These are phyloP conservation scores for Margaritispora aquatica DNA, from an alignment of 495 filamentous ascomycete genomes.

Conservation along the genomic window DNA sequence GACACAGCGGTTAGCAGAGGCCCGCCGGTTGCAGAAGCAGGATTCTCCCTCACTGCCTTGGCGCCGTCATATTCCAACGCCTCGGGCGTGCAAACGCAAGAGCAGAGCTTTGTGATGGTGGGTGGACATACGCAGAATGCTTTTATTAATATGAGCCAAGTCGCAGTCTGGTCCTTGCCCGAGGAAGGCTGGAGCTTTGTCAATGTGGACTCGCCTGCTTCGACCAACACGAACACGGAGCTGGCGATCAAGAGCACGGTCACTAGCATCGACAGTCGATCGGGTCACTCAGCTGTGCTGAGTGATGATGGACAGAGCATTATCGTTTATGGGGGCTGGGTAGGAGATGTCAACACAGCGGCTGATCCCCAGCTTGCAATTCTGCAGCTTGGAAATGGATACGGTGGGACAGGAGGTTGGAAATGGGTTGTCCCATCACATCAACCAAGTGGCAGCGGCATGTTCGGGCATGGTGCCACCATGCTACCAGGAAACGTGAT, in stretches of 20 bases:
- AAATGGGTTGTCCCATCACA: conserved; percentile 62
- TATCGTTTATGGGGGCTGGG: conserved; percentile 84
- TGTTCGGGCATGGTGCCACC: conserved; percentile 80
- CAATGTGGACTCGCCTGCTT: conserved; percentile 43
- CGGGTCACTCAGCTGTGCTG: conserved; percentile 78
- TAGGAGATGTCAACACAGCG: conserved; percentile 66
- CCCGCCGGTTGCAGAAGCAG: conserved; percentile 72
- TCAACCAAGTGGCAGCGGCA: conserved; percentile 36
- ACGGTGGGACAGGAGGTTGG: conserved; percentile 65
- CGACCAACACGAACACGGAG: conserved; percentile 22
- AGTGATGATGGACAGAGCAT: conserved; percentile 68
- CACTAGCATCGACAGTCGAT: conserved; percentile 74
- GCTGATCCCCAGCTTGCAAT: conserved; percentile 77
- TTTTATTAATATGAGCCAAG: conserved; percentile 89
- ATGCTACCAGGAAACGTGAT: conserved; percentile 83
- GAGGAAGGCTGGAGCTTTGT: conserved; percentile 83
- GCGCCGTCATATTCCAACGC: conserved; percentile 53
- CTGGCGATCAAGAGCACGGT: conserved; percentile 31
- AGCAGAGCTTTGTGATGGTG: conserved; percentile 72
- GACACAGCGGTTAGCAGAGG: conserved; percentile 26
- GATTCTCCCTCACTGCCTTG: conserved; percentile 74
- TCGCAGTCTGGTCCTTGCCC: conserved; percentile 81
- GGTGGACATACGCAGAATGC: conserved; percentile 79
- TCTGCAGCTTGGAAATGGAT: conserved; percentile 62
- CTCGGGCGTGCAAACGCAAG: conserved; percentile 48